Evolutionary conservation across 768 basidiomycete genomes (phyloP), one percentile per base, ranked within the genome.

Genomic region (Cubamyces sp.): DNA sequence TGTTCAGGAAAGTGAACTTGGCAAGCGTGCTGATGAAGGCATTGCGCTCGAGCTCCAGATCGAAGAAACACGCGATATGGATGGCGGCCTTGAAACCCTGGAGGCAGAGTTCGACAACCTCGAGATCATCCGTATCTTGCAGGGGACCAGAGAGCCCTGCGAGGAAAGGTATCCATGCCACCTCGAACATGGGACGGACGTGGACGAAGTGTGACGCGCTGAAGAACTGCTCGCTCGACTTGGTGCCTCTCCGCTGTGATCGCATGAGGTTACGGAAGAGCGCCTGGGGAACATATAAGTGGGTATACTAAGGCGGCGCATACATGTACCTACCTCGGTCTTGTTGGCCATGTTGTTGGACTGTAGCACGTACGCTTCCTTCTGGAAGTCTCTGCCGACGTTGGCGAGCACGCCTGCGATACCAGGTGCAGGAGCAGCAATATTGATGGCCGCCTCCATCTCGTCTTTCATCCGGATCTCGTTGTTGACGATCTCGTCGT

Each of bases 391-490:
- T 65, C 97, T 79, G 9, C 97, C 97, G 26, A 98, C 94, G 54
- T 87, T 90, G 2, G 91, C 92, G 16, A 99, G 76, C 8, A 90
- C 91, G 65, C 84, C 87, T 0, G 92, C 90, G 39, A 97, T 75
- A 14, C 95, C 94, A 21, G 92, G 85, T 3, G 84, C 84, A 6
- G 76, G 70, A 4, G 81, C 62, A 3, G 77, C 69, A 4, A 79
- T 69, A 9, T 78, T 73, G 23, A 84, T 69, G 7, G 78, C 77
- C 28, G 83, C 79, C 68, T 96, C 95, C 25, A 94, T 78, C 77
- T 99, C 96, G 69, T 98, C 97, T 76, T 98, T 98, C 97, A 99
- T 98, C 70, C 92, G 84, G 68, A 99, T 98, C 74, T 99, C 97
- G 68, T 97, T 95, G 45, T 74, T 80, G 59, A 86, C 84, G 66